These are phyloP conservation scores for Prunus dulcis DNA, from an alignment of 306 rosid genomes.

Conservation along the genomic window DNA sequence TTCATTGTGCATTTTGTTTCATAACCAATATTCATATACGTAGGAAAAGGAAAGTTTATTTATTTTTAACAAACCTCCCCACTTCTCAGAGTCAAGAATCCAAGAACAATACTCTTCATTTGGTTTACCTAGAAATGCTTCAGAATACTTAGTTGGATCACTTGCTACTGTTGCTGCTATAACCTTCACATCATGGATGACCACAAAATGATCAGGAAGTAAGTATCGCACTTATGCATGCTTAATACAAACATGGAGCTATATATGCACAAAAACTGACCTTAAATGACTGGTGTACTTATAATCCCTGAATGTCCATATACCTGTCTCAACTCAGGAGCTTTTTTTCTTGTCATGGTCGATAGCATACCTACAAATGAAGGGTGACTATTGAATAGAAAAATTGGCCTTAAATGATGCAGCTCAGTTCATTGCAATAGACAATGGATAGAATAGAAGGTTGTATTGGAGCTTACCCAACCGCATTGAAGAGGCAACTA, in stretches of 20 bases:
- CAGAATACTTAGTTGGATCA: slow-evolving; percentile 74
- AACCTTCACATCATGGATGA: slow-evolving; percentile 46
- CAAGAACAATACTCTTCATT: slow-evolving; percentile 81
- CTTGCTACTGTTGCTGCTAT: slow-evolving; percentile 91
- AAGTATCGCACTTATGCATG: neutral
- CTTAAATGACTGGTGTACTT: neutral
- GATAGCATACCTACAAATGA: slow-evolving; percentile 71
- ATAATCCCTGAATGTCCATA: neutral
- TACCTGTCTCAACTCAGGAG: slow-evolving; percentile 85
- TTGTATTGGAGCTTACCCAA: slow-evolving; percentile 56
- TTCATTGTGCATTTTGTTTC: neutral
- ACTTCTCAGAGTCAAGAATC: slow-evolving; percentile 87
- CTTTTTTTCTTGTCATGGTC: slow-evolving; percentile 74
- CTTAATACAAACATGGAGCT: neutral
- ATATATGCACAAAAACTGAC: neutral
- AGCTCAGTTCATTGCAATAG: neutral
- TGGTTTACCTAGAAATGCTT: slow-evolving; percentile 89
- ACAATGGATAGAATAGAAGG: neutral
- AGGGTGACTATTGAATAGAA: neutral
- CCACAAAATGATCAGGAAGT: neutral
- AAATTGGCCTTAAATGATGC: neutral
- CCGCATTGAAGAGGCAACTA: slow-evolving; percentile 92
- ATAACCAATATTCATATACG: neutral
- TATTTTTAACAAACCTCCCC: slow-evolving; percentile 81
- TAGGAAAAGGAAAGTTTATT: neutral